Evolutionary conservation across 148 eudicot species (phyloP).

Genomic region (Polygonum aviculare): DNA sequence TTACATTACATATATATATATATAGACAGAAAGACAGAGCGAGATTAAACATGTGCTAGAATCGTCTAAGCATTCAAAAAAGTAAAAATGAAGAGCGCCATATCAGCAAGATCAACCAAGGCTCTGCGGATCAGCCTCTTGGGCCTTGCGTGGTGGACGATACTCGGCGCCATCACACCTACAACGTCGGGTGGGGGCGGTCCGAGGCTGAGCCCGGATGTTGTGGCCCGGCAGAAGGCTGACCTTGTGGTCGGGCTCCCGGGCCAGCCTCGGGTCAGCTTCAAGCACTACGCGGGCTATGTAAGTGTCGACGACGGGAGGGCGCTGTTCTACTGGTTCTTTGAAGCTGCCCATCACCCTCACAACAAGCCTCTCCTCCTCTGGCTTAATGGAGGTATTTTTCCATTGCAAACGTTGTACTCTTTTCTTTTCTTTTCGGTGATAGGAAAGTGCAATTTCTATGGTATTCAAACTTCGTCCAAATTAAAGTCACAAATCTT

Average conservation of each 20-base stretch:
- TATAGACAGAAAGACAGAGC: neutral
- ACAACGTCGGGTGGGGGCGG: neutral
- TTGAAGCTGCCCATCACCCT: constrained; percentile 53
- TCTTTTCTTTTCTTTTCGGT: too few species aligned
- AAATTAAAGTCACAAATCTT: too few species aligned
- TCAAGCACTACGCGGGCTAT: constrained; percentile 77
- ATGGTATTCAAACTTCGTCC: too few species aligned
- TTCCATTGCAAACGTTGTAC: too few species aligned
- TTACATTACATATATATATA: neutral
- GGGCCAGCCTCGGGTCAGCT: constrained; percentile 65
- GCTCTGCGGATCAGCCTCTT: neutral
- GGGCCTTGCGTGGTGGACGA: neutral
- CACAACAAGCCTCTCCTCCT: constrained; percentile 59
- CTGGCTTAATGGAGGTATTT: constrained; percentile 91
- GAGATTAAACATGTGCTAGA: neutral
- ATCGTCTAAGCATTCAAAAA: too few species aligned
- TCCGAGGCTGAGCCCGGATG: constrained; percentile 15
- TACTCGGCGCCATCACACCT: neutral
- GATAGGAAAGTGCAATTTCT: too few species aligned
- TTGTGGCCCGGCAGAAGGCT: constrained; percentile 33
- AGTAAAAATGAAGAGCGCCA: too few species aligned
- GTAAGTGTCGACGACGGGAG: constrained; percentile 75
- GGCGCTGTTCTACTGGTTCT: constrained; percentile 91
- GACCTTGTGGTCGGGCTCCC: constrained; percentile 58
- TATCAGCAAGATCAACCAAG: neutral